Base-by-base conservation (phyloP, 2,329 filamentous ascomycete species). In the Claviceps capensis region DNA sequence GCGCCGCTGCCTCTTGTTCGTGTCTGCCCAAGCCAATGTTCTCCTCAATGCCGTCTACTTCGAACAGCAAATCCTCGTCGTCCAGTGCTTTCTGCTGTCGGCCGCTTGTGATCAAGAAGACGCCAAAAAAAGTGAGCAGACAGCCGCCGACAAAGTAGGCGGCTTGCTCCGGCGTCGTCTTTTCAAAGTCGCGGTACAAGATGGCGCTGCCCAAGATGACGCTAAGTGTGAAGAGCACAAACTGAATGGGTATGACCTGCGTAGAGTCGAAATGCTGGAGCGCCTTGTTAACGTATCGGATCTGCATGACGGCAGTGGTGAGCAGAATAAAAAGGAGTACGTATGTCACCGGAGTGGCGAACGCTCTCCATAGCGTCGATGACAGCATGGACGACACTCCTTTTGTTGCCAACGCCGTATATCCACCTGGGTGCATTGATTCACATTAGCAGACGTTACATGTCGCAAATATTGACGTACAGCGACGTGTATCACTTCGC, bases 161-260 rank as follows among this genome's bases (percentile, higher is more conserved):
- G 2, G 87, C 86, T 61, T 88, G 86, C 47, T 82, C 76, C 34
- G 76, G 69, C 0, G 82, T 86, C 7, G 88, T 86, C 43, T 85
- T 83, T 66, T 97, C 87, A 62, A 98, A 98, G 66, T 98, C 93
- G 48, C 91, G 83, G 65, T 97, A 98, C 5, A 98, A 71, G 8
- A 98, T 77, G 1, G 91, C 91, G 61, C 90, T 96, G 52, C 93
- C 93, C 49, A 95, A 76, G 59, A 98, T 97, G 56, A 97, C 93
- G 5, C 87, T 95, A 7, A 98, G 75, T 0, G 93, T 98, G 66
- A 98, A 98, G 56, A 94, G 79, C 48, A 98, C 93, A 61, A 98
- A 98, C 63, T 98, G 93, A 14, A 93, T 93, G 0, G 93, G 93
- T 56, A 98, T 98, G 59, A 98, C 93, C 65, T 96, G 89, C 0